phyloP scores from a whole-genome alignment of 768 basidiomycete genomes.

The Serendipita vermifera region DNA sequence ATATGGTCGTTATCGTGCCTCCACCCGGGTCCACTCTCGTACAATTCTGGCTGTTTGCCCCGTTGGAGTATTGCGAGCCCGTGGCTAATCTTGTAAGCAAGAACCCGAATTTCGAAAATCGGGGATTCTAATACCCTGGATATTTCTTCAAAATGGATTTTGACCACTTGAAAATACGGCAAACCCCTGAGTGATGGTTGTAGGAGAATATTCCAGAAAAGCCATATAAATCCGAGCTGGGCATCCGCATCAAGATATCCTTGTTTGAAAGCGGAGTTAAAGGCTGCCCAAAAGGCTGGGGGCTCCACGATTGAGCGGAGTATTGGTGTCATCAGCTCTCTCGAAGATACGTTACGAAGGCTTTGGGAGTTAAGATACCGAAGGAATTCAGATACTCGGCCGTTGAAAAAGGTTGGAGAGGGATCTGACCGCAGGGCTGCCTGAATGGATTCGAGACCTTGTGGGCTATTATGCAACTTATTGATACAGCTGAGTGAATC shows the following conservation, averaged over 20 bases:
- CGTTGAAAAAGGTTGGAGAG: conserved; percentile 31
- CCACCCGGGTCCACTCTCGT: conserved; percentile 38
- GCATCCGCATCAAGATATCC: conserved; percentile 20
- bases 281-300: conserved; percentile 35
- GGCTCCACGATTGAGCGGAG: conserved; percentile 34
- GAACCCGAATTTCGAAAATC: conserved; percentile 23
- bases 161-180: conserved; percentile 29
- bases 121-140: no score
- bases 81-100: conserved; percentile 32
- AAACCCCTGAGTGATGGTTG: conserved; percentile 28
- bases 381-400: conserved; percentile 26
- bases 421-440: conserved; percentile 31
- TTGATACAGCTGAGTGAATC: conserved; percentile 29
- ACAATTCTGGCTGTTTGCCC: conserved; percentile 16
- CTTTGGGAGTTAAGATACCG: conserved; percentile 27
- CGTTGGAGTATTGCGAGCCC: conserved; percentile 23
- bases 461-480: conserved; percentile 25
- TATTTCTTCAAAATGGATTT: no score
- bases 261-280: conserved; percentile 15
- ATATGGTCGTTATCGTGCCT: conserved; percentile 56
- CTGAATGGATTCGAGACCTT: conserved; percentile 30
- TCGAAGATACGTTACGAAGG: conserved; percentile 29
- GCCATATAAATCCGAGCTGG: conserved; percentile 32
- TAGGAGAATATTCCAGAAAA: no score
- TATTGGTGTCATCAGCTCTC: conserved; percentile 29